Evolutionary conservation across 176 grass and related monocot species (phyloP).

Genomic region (Lolium perenne): DNA sequence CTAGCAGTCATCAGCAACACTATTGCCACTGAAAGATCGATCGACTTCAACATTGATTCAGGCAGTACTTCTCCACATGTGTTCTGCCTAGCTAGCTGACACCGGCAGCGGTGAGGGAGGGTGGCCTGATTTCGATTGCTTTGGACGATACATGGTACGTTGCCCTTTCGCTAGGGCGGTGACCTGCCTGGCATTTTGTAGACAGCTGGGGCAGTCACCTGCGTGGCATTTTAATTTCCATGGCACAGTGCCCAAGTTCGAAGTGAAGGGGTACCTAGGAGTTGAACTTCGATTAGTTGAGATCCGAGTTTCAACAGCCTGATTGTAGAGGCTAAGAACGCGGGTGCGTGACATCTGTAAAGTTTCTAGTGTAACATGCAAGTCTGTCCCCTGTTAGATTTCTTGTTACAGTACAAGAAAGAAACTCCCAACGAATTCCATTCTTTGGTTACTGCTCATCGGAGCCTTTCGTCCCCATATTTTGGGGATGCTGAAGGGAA

Average conservation of each 20-base stretch:
- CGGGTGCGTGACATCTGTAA: not conserved
- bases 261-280: not conserved
- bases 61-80: not conserved
- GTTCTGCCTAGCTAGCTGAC: not conserved
- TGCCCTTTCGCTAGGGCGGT: not conserved
- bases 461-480: no score
- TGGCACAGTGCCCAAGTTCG: not conserved
- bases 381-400: not conserved
- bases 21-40: not conserved
- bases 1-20: not conserved
- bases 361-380: not conserved
- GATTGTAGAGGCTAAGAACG: not conserved
- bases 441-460: not conserved
- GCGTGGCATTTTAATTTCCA: not conserved
- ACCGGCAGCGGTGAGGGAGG: not conserved
- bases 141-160: not conserved
- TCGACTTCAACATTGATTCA: not conserved
- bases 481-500: no score
- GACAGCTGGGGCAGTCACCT: not conserved
- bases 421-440: not conserved
- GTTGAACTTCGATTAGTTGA: not conserved
- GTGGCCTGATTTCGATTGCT: constrained; percentile 33
- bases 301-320: not conserved
- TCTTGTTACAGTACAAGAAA: not conserved
- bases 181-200: not conserved